These are phyloP conservation scores for Fusarium metavorans DNA, from an alignment of 2,329 filamentous ascomycete species.

Conservation along the genomic window DNA sequence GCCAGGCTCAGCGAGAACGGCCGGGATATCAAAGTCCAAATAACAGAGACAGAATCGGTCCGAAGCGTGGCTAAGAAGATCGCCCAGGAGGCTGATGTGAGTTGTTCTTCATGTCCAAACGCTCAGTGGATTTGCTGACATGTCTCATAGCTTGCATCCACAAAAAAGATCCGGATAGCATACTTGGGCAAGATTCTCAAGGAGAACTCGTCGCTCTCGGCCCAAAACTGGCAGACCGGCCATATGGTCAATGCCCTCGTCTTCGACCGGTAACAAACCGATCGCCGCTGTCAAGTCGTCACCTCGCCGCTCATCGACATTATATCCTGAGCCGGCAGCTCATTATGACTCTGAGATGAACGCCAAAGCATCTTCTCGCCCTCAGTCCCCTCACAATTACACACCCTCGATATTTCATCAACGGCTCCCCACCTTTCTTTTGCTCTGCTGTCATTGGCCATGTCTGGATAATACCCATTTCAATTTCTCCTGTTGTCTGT, in stretches of 20 bases:
- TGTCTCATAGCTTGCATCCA: slow-evolving; percentile 63
- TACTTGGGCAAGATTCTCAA: slow-evolving; percentile 86
- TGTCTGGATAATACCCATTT: slow-evolving; percentile 46
- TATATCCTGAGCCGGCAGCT: not conserved
- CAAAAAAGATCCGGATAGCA: slow-evolving; percentile 75
- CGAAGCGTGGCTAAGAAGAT: slow-evolving; percentile 72
- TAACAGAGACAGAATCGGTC: slow-evolving; percentile 73
- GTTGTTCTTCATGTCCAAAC: slow-evolving; percentile 43
- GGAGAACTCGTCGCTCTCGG: slow-evolving; percentile 72
- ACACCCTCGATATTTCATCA: slow-evolving; percentile 10
- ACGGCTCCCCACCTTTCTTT: slow-evolving; percentile 5
- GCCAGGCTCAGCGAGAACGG: slow-evolving; percentile 76
- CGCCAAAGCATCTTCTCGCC: not conserved
- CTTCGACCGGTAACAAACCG: slow-evolving; percentile 61
- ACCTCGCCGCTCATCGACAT: not conserved
- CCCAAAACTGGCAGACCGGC: slow-evolving; percentile 81
- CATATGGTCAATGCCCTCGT: slow-evolving; percentile 84
- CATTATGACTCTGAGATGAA: not conserved
- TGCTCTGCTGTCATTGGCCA: slow-evolving; percentile 18
- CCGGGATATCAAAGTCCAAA: slow-evolving; percentile 70
- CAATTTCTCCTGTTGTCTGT: slow-evolving; percentile 14
- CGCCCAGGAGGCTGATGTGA: slow-evolving; percentile 72
- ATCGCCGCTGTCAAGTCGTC: not conserved
- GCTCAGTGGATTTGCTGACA: slow-evolving; percentile 16
- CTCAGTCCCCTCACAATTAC: not conserved